Evolutionary conservation across 345 rosid genomes (phyloP).

Genomic region (Populus simonii): DNA sequence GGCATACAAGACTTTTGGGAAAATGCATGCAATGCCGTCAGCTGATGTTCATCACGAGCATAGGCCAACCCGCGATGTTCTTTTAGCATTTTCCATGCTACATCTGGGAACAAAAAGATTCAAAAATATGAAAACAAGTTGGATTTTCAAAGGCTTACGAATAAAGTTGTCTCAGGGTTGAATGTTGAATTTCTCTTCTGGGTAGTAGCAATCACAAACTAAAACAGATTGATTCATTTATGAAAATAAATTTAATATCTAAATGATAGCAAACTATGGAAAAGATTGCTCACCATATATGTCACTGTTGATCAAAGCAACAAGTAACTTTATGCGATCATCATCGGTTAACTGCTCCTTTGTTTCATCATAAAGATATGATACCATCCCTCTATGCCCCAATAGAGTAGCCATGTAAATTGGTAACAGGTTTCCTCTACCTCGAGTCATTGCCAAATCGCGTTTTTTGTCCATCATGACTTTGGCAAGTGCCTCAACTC

Average conservation of each 20-base stretch:
- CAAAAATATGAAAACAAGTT: background rate
- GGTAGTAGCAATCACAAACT: no score
- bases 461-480: slow-evolving; percentile 34
- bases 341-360: slow-evolving; percentile 16
- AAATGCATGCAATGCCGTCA: background rate
- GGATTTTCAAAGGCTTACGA: no score
- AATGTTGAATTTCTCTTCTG: no score
- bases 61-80: background rate
- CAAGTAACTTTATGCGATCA: slow-evolving; percentile 25
- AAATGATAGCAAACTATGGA: no score
- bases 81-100: background rate
- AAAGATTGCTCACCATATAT: slow-evolving; percentile 20
- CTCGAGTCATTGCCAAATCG: slow-evolving; percentile 27
- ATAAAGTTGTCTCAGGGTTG: no score
- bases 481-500: slow-evolving; percentile 29
- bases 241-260: no score
- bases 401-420: slow-evolving; percentile 37
- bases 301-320: slow-evolving; percentile 22
- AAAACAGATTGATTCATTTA: no score
- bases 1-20: background rate
- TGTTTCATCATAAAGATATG: slow-evolving; percentile 30
- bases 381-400: slow-evolving; percentile 38
- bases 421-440: slow-evolving; percentile 32
- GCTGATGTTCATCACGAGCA: background rate
- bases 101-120: background rate